Conservation (phyloP, 148 eudicot species). For the Agrostemma githago region DNA sequence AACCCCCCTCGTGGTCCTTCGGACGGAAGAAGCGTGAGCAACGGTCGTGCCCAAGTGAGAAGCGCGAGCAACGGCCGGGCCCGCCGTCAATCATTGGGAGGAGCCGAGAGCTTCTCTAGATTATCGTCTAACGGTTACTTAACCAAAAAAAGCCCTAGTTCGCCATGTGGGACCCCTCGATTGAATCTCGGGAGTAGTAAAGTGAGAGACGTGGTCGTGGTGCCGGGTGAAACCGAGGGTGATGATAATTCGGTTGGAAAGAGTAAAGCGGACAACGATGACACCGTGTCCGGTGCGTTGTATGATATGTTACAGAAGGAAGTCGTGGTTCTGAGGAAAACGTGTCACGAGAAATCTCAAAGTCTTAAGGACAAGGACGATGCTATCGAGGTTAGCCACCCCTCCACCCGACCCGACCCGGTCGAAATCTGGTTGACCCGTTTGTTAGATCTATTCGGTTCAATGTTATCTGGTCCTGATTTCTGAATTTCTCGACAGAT, state of each 20-base stretch:
- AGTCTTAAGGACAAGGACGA: conserved; percentile 78
- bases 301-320: conserved; percentile 94
- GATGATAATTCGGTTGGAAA: conserved; percentile 38
- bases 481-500: conserved; percentile 37
- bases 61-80: conserved; percentile 22
- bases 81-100: conserved; percentile 81
- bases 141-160: conserved; percentile 42
- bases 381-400: conserved; percentile 70
- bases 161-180: conserved; percentile 36
- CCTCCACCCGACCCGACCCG: neutral
- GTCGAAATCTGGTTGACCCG: too few relatives aligned
- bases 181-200: conserved; percentile 23
- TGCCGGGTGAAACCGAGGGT: conserved; percentile 29
- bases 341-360: conserved; percentile 80
- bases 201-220: neutral
- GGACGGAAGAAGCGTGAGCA: conserved; percentile 51
- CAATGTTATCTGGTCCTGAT: too few relatives aligned
- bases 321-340: conserved; percentile 66
- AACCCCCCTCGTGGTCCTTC: conserved; percentile 38
- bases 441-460: too few relatives aligned
- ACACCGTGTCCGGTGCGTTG: conserved; percentile 69
- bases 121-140: conserved; percentile 54
- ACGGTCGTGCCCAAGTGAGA: conserved; percentile 28
- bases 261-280: conserved; percentile 40
- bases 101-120: conserved; percentile 57